Evolutionary conservation across 371 early-diverging fungal genomes (phyloP), one percentile per base, ranked within the genome.

Genomic region (Lichtheimia ramosa): DNA sequence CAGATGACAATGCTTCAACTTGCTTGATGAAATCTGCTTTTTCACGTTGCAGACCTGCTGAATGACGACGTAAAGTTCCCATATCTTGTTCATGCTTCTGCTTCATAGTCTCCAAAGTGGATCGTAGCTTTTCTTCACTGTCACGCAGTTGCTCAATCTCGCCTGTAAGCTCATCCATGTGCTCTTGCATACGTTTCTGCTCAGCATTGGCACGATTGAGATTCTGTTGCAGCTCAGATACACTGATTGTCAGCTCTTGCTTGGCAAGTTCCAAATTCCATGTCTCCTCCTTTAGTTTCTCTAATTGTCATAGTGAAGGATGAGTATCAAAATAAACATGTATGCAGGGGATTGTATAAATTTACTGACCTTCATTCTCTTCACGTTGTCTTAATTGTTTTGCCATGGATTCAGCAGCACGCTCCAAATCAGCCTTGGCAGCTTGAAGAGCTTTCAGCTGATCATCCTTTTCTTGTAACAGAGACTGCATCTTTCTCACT

Each of bases 11-110:
- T n/a, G 86, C 80, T 20, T 90, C 88, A 14, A 85, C 71, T 23
- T 83, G 77, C 52, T 83, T 83, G 4, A 73, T 23, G 8, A 86
- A 70, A 18, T 84, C 83, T 7, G 77, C 57, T 63, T 89, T 90
- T 43, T 91, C 92, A 34, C 88, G 84, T 64, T 89, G 88, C 13
- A 88, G 66, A 12, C 74, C 72, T 21, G 82, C 77, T 5, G 75
- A 59, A 53, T 82, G 84, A 20, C 85, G 84, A 18, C 90, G 86
- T 60, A 88, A 71, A 28, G 69, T 64, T 0, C 74, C 56, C 74
- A 87, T 80, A 25, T 90, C 90, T 56, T 89, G 87, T 54, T 90
- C 90, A 43, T 84, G 85, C 14, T 82, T 77, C 48, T 73, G 66
- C 46, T 88, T 89, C 54, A 80, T 69, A 20, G 74, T 64, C 27